phyloP scores from a whole-genome alignment of 768 basidiomycete genomes.

The Naganishia onofrii region DNA sequence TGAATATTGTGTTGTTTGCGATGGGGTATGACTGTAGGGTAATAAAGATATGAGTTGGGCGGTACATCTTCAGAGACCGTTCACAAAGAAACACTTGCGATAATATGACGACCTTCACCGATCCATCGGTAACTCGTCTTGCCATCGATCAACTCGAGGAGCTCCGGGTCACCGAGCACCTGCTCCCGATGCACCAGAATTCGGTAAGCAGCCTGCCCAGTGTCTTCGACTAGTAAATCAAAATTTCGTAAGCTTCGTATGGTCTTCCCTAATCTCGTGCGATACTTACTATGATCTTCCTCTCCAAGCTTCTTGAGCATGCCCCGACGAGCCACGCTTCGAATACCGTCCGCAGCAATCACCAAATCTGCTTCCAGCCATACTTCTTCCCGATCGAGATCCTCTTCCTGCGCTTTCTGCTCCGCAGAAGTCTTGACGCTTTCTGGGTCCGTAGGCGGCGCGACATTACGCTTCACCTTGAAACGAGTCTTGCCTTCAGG shows the following conservation, averaged over 20 bases:
- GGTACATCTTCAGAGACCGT: background rate
- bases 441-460: background rate
- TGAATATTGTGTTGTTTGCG: constrained; percentile 51
- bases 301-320: constrained; percentile 52
- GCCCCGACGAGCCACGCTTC: constrained; percentile 47
- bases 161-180: constrained; percentile 51
- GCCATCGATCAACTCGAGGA: constrained; percentile 50
- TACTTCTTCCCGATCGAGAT: constrained; percentile 30
- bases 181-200: constrained; percentile 50
- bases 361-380: constrained; percentile 52
- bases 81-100: constrained; percentile 33
- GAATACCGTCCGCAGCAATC: constrained; percentile 54
- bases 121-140: constrained; percentile 53
- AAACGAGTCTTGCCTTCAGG: constrained; percentile 35
- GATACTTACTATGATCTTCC: constrained; percentile 41
- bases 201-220: constrained; percentile 55
- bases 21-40: constrained; percentile 52
- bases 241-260: background rate
- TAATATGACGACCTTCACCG: constrained; percentile 52
- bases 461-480: constrained; percentile 27
- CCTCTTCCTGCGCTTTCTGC: constrained; percentile 17
- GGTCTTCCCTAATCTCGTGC: background rate
- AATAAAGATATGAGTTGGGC: background rate
- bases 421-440: constrained; percentile 26
- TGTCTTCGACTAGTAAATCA: constrained; percentile 44